Evolutionary conservation across 2,329 filamentous ascomycete species (phyloP).

Genomic region (Pseudocercospora fuligena): DNA sequence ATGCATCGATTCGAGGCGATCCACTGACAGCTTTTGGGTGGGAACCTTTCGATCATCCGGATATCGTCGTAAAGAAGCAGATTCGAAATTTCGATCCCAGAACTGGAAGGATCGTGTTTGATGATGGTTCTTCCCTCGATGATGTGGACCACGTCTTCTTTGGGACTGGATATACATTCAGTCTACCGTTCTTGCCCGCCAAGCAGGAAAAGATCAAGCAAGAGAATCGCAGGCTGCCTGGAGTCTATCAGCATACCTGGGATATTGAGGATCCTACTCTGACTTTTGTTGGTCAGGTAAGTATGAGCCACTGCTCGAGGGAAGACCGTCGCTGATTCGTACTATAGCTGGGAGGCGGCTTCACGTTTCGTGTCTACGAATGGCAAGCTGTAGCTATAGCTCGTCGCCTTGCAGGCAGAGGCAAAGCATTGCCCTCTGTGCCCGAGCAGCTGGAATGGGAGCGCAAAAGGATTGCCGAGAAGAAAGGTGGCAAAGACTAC

Average conservation of each 20-base stretch:
- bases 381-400: constrained; percentile 14
- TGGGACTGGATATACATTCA: constrained; percentile 12
- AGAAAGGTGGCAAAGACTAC: constrained; percentile 13
- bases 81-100: not conserved
- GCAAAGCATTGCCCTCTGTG: constrained; percentile 1
- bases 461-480: not conserved
- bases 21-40: constrained; percentile 4
- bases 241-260: constrained; percentile 13
- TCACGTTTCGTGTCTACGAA: constrained; percentile 8
- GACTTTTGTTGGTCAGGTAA: constrained; percentile 9
- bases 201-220: constrained; percentile 4
- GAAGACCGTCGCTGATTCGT: not conserved
- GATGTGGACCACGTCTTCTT: constrained; percentile 10
- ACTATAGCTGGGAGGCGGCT: constrained; percentile 4
- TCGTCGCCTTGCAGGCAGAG: constrained; percentile 3
- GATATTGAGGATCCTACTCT: constrained; percentile 6
- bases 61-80: constrained; percentile 4
- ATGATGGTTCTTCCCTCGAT: not conserved
- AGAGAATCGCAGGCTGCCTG: not conserved
- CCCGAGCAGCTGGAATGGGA: constrained; percentile 11
- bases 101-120: constrained; percentile 11
- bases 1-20: constrained; percentile 4
- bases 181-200: not conserved
- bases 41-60: constrained; percentile 9
- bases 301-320: not conserved